A percentile compares a stretch with the other conserved stretches of the same genome.
Evolutionary conservation across 441 rosid genomes (phyloP).

Genomic region (Populus hybrid): DNA sequence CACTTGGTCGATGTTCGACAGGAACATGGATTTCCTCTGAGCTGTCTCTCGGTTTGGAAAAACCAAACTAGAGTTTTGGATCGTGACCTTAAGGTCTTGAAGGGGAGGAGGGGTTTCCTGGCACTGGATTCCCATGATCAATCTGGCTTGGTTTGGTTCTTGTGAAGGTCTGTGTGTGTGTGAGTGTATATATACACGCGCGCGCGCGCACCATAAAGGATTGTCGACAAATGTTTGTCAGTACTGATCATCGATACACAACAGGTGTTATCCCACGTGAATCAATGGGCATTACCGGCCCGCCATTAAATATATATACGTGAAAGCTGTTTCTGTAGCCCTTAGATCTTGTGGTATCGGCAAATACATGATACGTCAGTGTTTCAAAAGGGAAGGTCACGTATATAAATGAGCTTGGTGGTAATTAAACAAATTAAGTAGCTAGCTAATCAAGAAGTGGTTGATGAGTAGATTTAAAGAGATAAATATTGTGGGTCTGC

Average conservation of each 20-base stretch:
- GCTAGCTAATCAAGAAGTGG: neutral
- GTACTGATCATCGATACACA: too few relatives aligned
- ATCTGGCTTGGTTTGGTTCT: neutral
- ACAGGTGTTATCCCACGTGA: too few relatives aligned
- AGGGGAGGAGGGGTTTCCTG: constrained; percentile 28
- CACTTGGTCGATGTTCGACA: constrained; percentile 75
- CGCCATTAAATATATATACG: too few relatives aligned
- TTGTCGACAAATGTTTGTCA: neutral
- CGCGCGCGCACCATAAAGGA: neutral
- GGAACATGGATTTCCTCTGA: constrained; percentile 40
- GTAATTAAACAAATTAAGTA: neutral
- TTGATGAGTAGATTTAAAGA: neutral
- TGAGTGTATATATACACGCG: too few relatives aligned
- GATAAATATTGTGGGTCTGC: neutral
- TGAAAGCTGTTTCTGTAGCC: neutral
- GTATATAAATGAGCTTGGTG: neutral
- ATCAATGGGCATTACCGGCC: too few relatives aligned
- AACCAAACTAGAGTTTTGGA: constrained; percentile 39
- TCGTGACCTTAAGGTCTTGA: constrained; percentile 49
- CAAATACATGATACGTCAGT: too few relatives aligned
- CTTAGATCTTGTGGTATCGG: neutral
- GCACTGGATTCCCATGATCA: constrained; percentile 35
- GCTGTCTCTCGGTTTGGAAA: constrained; percentile 39
- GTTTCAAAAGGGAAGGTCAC: too few relatives aligned
- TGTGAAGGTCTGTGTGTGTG: too few relatives aligned